A percentile compares a stretch with the other conserved stretches of the same genome.
Conservation (phyloP, 2,329 filamentous ascomycete species). For the Ascochyta pisi region DNA sequence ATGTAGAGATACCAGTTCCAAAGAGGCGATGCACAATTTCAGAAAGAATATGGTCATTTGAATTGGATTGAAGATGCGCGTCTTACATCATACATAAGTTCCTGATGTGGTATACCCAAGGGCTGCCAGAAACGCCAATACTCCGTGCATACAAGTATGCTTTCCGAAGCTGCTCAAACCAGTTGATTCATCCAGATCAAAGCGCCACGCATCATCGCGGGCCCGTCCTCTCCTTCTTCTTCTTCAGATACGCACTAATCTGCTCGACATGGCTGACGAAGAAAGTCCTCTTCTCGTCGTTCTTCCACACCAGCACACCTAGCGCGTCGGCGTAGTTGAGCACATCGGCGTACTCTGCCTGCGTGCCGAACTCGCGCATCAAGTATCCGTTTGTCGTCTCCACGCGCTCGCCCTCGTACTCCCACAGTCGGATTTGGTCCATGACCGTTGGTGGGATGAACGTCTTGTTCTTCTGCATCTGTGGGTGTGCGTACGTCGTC, state of each 20-base stretch:
- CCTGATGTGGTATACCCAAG: neutral
- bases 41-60: too few relatives aligned
- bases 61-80: too few relatives aligned
- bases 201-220: neutral
- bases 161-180: neutral
- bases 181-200: neutral
- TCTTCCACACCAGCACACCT: conserved; percentile 88
- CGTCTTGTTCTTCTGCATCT: conserved; percentile 80
- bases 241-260: conserved; percentile 79
- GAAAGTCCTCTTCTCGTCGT: conserved; percentile 79
- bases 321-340: conserved; percentile 84
- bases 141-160: neutral
- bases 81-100: neutral
- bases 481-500: conserved; percentile 88
- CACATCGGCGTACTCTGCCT: conserved; percentile 73
- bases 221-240: conserved; percentile 33
- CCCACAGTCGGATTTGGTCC: conserved; percentile 97
- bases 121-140: neutral
- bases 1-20: neutral
- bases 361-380: conserved; percentile 83
- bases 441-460: conserved; percentile 93
- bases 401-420: conserved; percentile 95
- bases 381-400: conserved; percentile 82
- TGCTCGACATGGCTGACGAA: conserved; percentile 93
- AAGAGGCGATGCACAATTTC: neutral